A percentile compares a stretch with the other conserved stretches of the same genome.
Conservation (phyloP, 2,329 filamentous ascomycete genomes). For the Botrytis sinoallii region DNA sequence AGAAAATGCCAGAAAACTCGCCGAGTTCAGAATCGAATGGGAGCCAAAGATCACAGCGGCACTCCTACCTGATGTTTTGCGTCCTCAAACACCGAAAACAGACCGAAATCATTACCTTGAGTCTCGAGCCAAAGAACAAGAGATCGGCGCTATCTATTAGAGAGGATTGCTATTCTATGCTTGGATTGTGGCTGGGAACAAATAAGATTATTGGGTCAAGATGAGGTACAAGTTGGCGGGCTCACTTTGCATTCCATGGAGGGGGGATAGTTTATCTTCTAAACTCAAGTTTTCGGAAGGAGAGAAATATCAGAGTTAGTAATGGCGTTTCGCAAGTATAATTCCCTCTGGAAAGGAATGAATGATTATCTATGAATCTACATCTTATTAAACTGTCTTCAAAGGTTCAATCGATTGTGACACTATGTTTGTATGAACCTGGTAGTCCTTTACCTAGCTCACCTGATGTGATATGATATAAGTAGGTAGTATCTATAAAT, state of each 20-base stretch:
- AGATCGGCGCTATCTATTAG: too few species aligned
- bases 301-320: not conserved
- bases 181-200: not conserved
- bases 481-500: not conserved
- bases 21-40: too few species aligned
- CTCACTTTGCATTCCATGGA: not conserved
- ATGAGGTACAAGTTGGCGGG: not conserved
- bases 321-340: not conserved
- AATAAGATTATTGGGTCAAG: not conserved
- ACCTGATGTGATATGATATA: not conserved
- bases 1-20: too few species aligned
- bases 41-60: not conserved
- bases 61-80: not conserved
- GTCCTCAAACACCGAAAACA: not conserved
- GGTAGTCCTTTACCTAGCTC: rapidly evolving
- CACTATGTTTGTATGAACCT: not conserved
- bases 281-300: not conserved
- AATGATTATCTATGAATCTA: not conserved
- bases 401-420: not conserved
- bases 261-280: not conserved
- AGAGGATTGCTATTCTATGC: too few species aligned
- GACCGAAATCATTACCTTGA: not conserved
- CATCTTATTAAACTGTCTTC: not conserved
- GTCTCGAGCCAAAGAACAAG: not conserved
- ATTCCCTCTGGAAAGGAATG: not conserved